Evolutionary conservation across 139 green algal species (phyloP).

Genomic region (Tetraselmis striata): DNA sequence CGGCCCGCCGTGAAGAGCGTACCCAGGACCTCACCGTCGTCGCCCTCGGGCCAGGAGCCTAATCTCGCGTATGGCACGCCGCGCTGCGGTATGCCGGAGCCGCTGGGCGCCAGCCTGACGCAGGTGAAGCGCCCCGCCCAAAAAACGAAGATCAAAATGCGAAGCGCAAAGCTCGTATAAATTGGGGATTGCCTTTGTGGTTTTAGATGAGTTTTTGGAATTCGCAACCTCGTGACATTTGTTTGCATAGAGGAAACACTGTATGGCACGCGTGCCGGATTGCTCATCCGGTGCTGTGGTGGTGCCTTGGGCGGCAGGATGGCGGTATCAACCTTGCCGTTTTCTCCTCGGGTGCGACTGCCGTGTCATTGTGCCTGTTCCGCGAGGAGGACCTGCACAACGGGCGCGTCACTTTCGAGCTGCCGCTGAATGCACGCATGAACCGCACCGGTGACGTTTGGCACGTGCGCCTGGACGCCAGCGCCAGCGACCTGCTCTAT

Average conservation of each 20-base stretch:
- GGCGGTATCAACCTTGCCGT: constrained; percentile 82
- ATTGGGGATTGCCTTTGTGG: not conserved
- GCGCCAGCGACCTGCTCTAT: constrained; percentile 55
- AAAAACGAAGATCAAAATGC: too few relatives aligned
- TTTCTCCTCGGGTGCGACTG: constrained; percentile 43
- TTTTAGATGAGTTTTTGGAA: too few relatives aligned
- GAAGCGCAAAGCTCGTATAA: not conserved
- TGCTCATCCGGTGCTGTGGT: too few relatives aligned
- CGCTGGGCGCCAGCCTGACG: constrained; percentile 21
- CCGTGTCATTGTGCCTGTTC: constrained; percentile 79
- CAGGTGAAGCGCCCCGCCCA: too few relatives aligned
- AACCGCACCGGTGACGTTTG: constrained; percentile 71
- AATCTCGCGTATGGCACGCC: not conserved
- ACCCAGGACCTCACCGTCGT: not conserved
- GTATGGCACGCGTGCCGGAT: too few relatives aligned
- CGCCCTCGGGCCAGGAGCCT: not conserved
- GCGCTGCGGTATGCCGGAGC: constrained; percentile 8
- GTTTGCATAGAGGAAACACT: too few relatives aligned
- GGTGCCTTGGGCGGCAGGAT: constrained; percentile 27
- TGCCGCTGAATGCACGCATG: constrained; percentile 53
- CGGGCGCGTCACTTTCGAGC: constrained; percentile 50
- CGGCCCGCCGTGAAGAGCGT: not conserved
- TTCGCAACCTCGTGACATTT: too few relatives aligned
- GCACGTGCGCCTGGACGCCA: constrained; percentile 73
- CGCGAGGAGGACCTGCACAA: constrained; percentile 60